Evolutionary conservation across 257 asterid species (phyloP).

Genomic region (Ehretia macrophylla): DNA sequence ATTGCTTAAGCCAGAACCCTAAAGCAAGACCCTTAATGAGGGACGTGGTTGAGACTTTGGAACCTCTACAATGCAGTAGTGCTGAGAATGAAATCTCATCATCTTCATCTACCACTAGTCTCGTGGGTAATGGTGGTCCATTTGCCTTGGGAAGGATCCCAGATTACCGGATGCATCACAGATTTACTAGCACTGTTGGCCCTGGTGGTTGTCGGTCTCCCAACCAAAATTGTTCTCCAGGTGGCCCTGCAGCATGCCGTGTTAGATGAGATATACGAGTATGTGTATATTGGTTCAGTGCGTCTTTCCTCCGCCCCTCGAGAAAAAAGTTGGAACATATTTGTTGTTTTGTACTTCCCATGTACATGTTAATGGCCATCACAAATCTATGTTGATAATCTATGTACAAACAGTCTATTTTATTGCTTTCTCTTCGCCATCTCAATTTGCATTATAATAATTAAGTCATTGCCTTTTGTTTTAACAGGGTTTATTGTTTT

Average conservation of each 20-base stretch:
- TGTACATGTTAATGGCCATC: conserved; percentile 7
- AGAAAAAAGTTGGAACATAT: background rate
- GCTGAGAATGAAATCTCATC: conserved; percentile 52
- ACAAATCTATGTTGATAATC: background rate
- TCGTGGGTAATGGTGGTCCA: conserved; percentile 52
- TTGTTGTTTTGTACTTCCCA: background rate
- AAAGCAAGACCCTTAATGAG: conserved; percentile 98
- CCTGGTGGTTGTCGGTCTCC: conserved; percentile 68
- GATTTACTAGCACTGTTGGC: conserved; percentile 50
- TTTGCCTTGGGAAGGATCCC: conserved; percentile 54
- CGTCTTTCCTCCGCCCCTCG: background rate
- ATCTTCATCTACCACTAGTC: conserved; percentile 32
- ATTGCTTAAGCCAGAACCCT: conserved; percentile 97
- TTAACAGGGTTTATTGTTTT: no score
- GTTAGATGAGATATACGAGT: conserved; percentile 53
- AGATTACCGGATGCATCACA: conserved; percentile 58
- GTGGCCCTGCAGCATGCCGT: conserved; percentile 70
- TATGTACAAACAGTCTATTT: background rate
- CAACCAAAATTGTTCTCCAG: conserved; percentile 66
- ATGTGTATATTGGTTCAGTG: conserved; percentile 9
- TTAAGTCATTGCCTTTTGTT: background rate
- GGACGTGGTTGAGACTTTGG: conserved; percentile 94
- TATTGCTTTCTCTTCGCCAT: background rate
- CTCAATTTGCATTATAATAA: background rate
- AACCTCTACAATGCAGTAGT: conserved; percentile 66